Evolutionary conservation across 192 early-diverging fungal genomes (phyloP), one percentile per base, ranked within the genome.

Genomic region (Entophlyctis luteolus): DNA sequence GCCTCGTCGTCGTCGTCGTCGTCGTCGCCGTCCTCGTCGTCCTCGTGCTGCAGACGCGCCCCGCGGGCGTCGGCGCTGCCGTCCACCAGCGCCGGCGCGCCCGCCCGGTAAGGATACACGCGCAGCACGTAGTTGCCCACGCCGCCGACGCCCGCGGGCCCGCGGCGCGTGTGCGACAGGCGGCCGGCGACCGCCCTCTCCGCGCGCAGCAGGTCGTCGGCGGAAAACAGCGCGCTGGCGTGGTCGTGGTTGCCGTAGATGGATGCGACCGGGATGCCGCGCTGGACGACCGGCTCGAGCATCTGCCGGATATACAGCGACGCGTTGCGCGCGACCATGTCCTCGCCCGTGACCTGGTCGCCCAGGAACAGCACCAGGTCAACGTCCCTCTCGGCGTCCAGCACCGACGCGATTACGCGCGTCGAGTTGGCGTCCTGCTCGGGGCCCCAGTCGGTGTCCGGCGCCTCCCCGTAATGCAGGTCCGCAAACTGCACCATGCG

Each of bases 221-320:
- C 22, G 16, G 50, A 25, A n/a, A 50, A 55, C 5, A 33, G 4
- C 27, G 16, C 32, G 50, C 18, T 35, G 29, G n/a, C 45, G n/a
- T 58, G 8, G 63, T 65, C 63, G 32, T 65, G 63, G 50, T 65
- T 65, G n/a, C 63, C 63, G 32, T 28, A 56, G n/a, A 58, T 32
- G 10, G 63, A 28, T n/a, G 63, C 63, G 6, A 8, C 49, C n/a
- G 10, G 53, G n/a, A 65, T 18, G 18, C 18, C 12, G 5, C 29
- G 14, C 18, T 55, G 23, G 14, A 31, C 29, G 4, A 53, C 4
- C 28, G 27, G 63, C 29, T 5, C 20, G 48, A 65, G 32, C 27
- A 65, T 5, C 48, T 18, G 25, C 5, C n/a, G 4, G 50, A 65
- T 32, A 27, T 65, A 58, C 4, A 5, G 6, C 20, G 63, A 31